phyloP scores from a whole-genome alignment of 2,329 filamentous ascomycete species.

The Fusarium proliferatum region DNA sequence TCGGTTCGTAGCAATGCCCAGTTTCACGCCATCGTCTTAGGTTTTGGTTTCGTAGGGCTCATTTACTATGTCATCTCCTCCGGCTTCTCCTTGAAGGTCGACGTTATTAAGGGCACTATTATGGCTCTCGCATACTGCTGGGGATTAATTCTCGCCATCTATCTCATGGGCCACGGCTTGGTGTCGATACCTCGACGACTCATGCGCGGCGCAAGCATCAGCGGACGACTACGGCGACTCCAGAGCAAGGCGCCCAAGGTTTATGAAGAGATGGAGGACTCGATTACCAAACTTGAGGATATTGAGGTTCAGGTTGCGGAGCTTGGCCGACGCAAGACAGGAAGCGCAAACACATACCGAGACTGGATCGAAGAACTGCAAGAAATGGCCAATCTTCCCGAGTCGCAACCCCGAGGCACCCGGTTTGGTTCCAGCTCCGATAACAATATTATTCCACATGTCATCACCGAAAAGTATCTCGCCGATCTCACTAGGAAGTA shows the following conservation, averaged over 20 bases:
- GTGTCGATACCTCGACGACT: constrained; percentile 89
- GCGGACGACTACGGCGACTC: constrained; percentile 76
- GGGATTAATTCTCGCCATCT: constrained; percentile 91
- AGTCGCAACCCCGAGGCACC: constrained; percentile 62
- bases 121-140: constrained; percentile 97
- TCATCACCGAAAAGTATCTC: constrained; percentile 93
- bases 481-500: constrained; percentile 88
- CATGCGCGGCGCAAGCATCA: constrained; percentile 82
- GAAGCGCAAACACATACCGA: constrained; percentile 77
- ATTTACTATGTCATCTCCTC: constrained; percentile 86
- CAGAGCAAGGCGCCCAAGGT: constrained; percentile 83
- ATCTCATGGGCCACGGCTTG: constrained; percentile 96
- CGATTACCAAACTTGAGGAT: constrained; percentile 81
- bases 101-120: constrained; percentile 79
- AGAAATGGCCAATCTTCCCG: constrained; percentile 78
- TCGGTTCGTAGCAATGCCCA: constrained; percentile 88
- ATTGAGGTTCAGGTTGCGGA: constrained; percentile 84
- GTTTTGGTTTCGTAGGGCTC: constrained; percentile 75
- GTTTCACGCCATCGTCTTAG: constrained; percentile 85
- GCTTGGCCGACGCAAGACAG: constrained; percentile 82
- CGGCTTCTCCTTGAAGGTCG: constrained; percentile 72
- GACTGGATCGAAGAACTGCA: constrained; percentile 97
- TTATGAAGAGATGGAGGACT: constrained; percentile 89
- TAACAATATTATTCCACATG: constrained; percentile 71
- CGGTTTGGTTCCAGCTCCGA: constrained; percentile 57